phyloP scores from a whole-genome alignment of 805 yeast species.

The Ogataea trehalophila region DNA sequence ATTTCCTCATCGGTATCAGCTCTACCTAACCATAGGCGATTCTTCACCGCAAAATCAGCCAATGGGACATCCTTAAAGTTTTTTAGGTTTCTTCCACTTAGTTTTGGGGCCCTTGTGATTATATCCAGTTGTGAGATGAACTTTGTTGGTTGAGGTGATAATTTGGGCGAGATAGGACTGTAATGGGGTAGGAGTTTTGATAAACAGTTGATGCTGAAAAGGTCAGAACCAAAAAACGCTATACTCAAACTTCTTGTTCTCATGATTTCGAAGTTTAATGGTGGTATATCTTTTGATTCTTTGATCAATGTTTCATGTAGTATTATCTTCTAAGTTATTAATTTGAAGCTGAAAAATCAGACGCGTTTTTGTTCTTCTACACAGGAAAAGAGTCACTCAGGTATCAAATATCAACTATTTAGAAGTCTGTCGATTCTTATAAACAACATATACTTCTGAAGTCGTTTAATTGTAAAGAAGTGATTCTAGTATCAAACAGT shows the following conservation, averaged over 20 bases:
- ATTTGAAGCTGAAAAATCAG: no score
- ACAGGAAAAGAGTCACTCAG: no score
- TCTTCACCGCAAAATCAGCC: slow-evolving; percentile 33
- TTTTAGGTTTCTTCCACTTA: slow-evolving; percentile 54
- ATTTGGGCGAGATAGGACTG: background rate
- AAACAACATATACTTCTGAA: background rate
- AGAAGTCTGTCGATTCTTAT: no score
- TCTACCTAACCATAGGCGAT: slow-evolving; percentile 36
- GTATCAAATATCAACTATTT: no score
- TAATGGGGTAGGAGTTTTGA: slow-evolving; percentile 29
- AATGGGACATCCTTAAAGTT: slow-evolving; percentile 49
- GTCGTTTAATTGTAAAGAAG: background rate
- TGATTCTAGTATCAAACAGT: background rate
- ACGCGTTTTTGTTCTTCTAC: no score
- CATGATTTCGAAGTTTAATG: background rate
- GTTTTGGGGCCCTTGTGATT: slow-evolving; percentile 59
- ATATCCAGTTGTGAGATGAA: slow-evolving; percentile 41
- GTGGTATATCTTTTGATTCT: no score
- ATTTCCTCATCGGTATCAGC: slow-evolving; percentile 48
- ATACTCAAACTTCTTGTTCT: slow-evolving; percentile 26
- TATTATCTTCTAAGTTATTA: no score
- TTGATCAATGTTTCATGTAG: no score
- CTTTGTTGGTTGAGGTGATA: slow-evolving; percentile 1
- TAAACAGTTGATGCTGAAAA: slow-evolving; percentile 57
- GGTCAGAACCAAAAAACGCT: slow-evolving; percentile 78